Base-by-base conservation (phyloP, 1,284 basidiomycete species). In the Cryptococcus sp. region DNA sequence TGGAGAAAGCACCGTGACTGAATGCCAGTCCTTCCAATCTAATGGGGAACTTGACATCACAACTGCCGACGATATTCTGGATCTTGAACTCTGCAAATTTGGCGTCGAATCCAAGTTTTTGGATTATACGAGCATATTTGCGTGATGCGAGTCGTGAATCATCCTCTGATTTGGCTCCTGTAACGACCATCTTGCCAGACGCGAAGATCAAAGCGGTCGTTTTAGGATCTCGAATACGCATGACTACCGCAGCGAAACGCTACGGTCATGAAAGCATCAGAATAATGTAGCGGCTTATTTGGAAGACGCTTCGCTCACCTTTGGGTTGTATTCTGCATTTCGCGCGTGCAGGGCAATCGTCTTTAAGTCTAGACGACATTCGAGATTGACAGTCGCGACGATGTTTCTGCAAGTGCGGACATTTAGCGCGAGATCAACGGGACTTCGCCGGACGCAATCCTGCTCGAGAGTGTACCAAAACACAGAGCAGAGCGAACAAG, bases 81-180 rank as follows among this genome's bases (percentile, higher is more conserved):
- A 99, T 99, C 83, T 99, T 99, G 84, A 99, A 99, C 81, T 99
- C 95, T 55, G 91, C 93, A 78, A 99, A 99, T 81, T 98, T 97
- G 73, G 96, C 94, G 67, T 99, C 95, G 78, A 99, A 99, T 39
- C 96, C 96, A 46, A 99, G 88, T 81, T 99, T 99, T 81, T 99
- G 96, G 51, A 99, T 95, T 74, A 99, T 99, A 60, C 96, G 89
- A 48, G 96, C 96, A 79, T 99, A 99, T 81, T 99, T 99, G 76
- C 96, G 89, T 67, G 93, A 95, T 50, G 96, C 96, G 57, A 99
- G 82, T 56, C 94, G 86, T 68, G 92, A 94, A 76, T 99, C 95
- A 78, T 99, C 96, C 80, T 99, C 96, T 38, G 89, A 93, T 84
- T 99, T 99, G 55, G 96, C 96, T 77, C 96, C 96, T 23, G 96